These are phyloP conservation scores for Chlorella sp. DNA, from an alignment of 139 green algal species.

Conservation along the genomic window DNA sequence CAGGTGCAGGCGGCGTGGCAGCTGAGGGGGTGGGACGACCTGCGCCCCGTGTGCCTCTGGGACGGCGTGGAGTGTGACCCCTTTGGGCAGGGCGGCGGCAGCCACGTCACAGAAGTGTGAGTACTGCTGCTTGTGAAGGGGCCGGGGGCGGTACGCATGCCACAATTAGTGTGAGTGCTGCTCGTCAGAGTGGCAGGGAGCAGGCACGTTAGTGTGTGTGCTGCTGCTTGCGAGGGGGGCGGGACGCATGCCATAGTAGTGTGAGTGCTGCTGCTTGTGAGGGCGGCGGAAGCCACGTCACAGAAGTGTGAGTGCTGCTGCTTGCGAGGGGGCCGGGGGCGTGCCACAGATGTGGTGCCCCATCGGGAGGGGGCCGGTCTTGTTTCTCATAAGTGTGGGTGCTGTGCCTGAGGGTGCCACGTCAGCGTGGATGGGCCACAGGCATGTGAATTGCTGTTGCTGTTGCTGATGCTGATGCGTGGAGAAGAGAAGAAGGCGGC, in stretches of 20 bases:
- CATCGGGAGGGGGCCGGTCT: too few species aligned
- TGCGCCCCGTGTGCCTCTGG: slow-evolving; percentile 5
- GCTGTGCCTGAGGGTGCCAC: too few species aligned
- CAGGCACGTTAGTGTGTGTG: too few species aligned
- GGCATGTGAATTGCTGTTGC: too few species aligned
- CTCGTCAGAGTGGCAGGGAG: too few species aligned
- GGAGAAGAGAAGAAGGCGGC: background rate
- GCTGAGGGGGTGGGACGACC: background rate
- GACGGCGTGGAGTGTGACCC: slow-evolving; percentile 15
- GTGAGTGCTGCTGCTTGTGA: too few species aligned
- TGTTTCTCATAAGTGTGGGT: too few species aligned
- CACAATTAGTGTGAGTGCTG: too few species aligned
- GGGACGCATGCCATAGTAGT: too few species aligned
- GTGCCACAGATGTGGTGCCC: too few species aligned
- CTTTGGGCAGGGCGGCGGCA: background rate
- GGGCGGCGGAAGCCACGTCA: background rate
- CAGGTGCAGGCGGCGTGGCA: slow-evolving; percentile 6
- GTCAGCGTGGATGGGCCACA: too few species aligned
- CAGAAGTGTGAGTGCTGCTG: background rate
- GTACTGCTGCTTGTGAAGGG: background rate
- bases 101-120: background rate
- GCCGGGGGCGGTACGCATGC: background rate
- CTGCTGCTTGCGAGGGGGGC: too few species aligned
- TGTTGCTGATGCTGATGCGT: background rate
- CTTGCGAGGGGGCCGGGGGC: background rate